These are phyloP conservation scores for Ammopiptanthus mongolicus DNA, from an alignment of 306 rosid species.

Conservation along the genomic window DNA sequence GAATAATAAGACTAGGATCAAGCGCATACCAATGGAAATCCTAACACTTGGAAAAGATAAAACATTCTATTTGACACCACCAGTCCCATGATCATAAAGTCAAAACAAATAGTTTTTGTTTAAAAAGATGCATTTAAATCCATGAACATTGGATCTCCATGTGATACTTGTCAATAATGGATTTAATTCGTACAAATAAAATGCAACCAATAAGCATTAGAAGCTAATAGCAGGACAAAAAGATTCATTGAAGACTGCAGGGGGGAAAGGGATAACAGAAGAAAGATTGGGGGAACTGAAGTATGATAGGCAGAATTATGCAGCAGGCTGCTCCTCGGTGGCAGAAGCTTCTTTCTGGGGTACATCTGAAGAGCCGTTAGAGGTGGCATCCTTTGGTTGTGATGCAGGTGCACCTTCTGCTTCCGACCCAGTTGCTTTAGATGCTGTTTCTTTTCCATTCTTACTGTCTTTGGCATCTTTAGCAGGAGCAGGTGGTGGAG, in stretches of 20 bases:
- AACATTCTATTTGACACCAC: neutral
- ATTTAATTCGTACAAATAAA: constrained; percentile 31
- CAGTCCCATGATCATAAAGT: constrained; percentile 1
- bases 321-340: constrained; percentile 44
- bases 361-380: constrained; percentile 46
- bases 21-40: neutral
- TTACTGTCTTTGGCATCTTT: constrained; percentile 63
- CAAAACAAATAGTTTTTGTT: neutral
- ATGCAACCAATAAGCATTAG: constrained; percentile 32
- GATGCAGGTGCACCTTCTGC: constrained; percentile 43
- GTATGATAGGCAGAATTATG: constrained; percentile 26
- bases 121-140: constrained; percentile 19
- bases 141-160: constrained; percentile 32
- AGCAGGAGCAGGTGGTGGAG: constrained; percentile 84
- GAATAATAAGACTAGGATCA: neutral
- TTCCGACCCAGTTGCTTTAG: constrained; percentile 48
- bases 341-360: constrained; percentile 50
- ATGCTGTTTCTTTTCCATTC: constrained; percentile 59
- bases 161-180: constrained; percentile 25
- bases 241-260: constrained; percentile 22
- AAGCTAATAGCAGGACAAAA: constrained; percentile 30
- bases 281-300: constrained; percentile 15
- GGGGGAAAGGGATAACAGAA: constrained; percentile 18
- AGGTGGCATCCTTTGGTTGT: constrained; percentile 49
- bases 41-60: neutral